Evolutionary conservation across 163 green algal species (phyloP).

Genomic region (Volvox carteri): DNA sequence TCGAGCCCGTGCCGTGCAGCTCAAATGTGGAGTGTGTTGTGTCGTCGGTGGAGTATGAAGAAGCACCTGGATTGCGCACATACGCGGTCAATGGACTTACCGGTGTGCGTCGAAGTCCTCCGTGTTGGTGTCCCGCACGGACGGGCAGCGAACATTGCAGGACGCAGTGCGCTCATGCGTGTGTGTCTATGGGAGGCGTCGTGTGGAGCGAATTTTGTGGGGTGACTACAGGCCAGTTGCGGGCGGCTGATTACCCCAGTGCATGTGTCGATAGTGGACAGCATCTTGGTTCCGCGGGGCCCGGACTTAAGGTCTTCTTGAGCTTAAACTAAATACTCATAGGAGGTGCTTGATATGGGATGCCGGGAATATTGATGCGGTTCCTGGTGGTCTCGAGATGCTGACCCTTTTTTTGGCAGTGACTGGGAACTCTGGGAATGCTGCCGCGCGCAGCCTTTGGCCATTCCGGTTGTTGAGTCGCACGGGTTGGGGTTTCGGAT

Average conservation of each 20-base stretch:
- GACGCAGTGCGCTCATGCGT: constrained; percentile 1
- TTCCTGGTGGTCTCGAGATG: background rate
- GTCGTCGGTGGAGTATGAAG: background rate
- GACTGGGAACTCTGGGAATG: background rate
- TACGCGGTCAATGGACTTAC: background rate
- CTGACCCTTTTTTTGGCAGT: background rate
- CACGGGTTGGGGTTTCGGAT: constrained; percentile 22
- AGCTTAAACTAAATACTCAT: too few relatives aligned
- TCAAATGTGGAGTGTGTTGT: constrained; percentile 14
- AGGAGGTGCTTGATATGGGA: too few relatives aligned
- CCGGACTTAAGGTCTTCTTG: too few relatives aligned
- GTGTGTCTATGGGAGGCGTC: constrained; percentile 15
- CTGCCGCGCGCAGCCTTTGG: background rate
- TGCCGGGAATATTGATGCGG: too few relatives aligned
- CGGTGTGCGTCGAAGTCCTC: background rate
- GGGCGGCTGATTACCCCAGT: background rate
- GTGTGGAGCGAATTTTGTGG: constrained; percentile 35
- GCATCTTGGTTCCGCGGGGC: background rate
- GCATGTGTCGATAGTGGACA: background rate
- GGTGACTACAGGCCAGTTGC: background rate
- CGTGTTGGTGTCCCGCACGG: background rate
- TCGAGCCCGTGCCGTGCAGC: background rate
- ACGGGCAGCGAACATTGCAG: constrained; percentile 35
- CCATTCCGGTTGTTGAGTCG: constrained; percentile 10
- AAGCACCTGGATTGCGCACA: background rate